Evolutionary conservation across 2,329 filamentous ascomycete species (phyloP), one percentile per base, ranked within the genome.

Genomic region (Cladosporium sp.): DNA sequence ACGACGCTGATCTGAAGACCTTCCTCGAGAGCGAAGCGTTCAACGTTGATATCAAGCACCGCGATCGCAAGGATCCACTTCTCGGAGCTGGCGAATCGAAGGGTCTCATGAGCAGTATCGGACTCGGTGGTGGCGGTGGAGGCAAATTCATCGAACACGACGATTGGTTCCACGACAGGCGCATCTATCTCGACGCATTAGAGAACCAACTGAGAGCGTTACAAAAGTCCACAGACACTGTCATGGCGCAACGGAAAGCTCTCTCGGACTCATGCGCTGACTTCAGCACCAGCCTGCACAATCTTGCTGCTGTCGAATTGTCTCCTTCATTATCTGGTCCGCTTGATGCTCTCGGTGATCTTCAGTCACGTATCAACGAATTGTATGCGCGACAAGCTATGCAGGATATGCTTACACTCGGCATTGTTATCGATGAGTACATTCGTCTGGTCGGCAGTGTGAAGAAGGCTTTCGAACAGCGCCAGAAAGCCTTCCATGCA

Each of bases 121-220:
- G 91, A 20, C 83, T 94, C 62, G 51, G 51, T 20, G 89, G 82
- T 63, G 86, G 93, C 25, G 89, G 92, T 30, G 76, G 76, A 36
- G 81, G 81, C 60, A 99, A 99, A 74, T 99, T 99, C 76, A 86
- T 99, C 39, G 94, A 99, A 75, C 94, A 97, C 71, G 94, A 99
- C 72, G 94, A 99, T 76, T 99, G 93, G 94, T 99, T 99, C 77
- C 93, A 99, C 68, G 94, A 99, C 66, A 91, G 94, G 62, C 90
- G 88, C 69, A 85, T 97, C 58, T 99, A 99, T 70, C 84, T 99
- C 11, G 94, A 99, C 72, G 92, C 92, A 4, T 82, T 97, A 38
- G 92, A 97, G 71, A 92, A 86, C 67, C 93, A 97, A 73, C 82
- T 97, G 61, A 96, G 92, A 73, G 88, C 89, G 9, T 80, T 97